Conservation (phyloP, 106 monocot species). For the Dioscorea dumetorum region DNA sequence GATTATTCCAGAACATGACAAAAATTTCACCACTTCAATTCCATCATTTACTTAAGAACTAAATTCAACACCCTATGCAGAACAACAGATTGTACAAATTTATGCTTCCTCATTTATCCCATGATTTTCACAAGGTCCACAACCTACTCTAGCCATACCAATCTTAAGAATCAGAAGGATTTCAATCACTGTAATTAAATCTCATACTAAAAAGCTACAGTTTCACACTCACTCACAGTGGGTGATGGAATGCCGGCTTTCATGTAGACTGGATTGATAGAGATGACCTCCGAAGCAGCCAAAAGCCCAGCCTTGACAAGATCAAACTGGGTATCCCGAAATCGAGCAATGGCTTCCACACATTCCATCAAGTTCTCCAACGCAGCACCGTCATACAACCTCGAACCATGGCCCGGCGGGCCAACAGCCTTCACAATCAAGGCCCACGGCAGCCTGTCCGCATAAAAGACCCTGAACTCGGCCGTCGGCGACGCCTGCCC, state of each 20-base stretch:
- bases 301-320: constrained; percentile 58
- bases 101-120: too few species aligned
- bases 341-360: constrained; percentile 45
- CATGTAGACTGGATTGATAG: constrained; percentile 68
- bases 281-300: constrained; percentile 67
- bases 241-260: constrained; percentile 66
- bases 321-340: constrained; percentile 73
- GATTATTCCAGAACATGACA: too few species aligned
- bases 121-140: too few species aligned
- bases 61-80: too few species aligned
- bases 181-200: too few species aligned
- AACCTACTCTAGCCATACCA: too few species aligned
- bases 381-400: constrained; percentile 62
- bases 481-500: constrained; percentile 88
- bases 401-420: constrained; percentile 68
- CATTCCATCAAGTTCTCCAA: constrained; percentile 83
- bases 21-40: too few species aligned
- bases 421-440: constrained; percentile 67
- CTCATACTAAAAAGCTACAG: too few species aligned
- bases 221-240: constrained; percentile 38
- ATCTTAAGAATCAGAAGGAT: too few species aligned
- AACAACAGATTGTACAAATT: too few species aligned
- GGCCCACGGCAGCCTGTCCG: constrained; percentile 64
- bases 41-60: too few species aligned
- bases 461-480: constrained; percentile 87